Evolutionary conservation across 345 rosid genomes (phyloP), one percentile per base, ranked within the genome.

Genomic region (Eucalyptus decipiens): DNA sequence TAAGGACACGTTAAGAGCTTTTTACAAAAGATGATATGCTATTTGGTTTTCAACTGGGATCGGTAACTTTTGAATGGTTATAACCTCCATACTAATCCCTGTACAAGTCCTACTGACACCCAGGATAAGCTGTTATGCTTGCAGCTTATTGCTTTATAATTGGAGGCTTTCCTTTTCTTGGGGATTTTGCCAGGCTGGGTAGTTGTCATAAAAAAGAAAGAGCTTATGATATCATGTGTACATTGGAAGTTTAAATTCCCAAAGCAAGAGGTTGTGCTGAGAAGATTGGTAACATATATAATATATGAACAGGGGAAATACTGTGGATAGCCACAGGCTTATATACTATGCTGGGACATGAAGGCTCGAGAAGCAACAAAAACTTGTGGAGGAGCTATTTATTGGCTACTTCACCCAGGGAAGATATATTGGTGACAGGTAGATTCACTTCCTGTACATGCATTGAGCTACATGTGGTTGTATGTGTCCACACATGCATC

Each of bases 391-490:
- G 90, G 98, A 97, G 91, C 87, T 97, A 83, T 95, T 89, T 92
- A 92, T 94, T 52, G 99, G 98, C 88, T 97, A 97, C 96, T 97
- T 97, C 93, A 95, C 98, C 4, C 96, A 96, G 76, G 99, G 94
- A 86, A 96, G 94, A 91, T 97, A 91, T 91, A 94, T 97, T 11
- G 97, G 98, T 85, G 98, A 97, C 89, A 93, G 94, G 99, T 95
- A 91, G 80, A 43, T 76, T 40, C 47, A 21, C 47, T 76, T 76
- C 9, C 85, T 76, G 47, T 40, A 40, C 85, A 40, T 6, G 85
- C 85, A 40, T 76, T 40, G 85, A 21, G 85, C 30, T 40, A 40
- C 47, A 23, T 76, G 85, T 76, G 85, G 47, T 76, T 21, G 14
- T 40, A 23, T 76, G 85, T 76, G 47, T 76, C 47, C 47, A 21